A percentile compares a stretch with the other conserved stretches of the same genome.
phyloP scores from a whole-genome alignment of 2,329 filamentous ascomycete genomes.

The Aspergillus persii region DNA sequence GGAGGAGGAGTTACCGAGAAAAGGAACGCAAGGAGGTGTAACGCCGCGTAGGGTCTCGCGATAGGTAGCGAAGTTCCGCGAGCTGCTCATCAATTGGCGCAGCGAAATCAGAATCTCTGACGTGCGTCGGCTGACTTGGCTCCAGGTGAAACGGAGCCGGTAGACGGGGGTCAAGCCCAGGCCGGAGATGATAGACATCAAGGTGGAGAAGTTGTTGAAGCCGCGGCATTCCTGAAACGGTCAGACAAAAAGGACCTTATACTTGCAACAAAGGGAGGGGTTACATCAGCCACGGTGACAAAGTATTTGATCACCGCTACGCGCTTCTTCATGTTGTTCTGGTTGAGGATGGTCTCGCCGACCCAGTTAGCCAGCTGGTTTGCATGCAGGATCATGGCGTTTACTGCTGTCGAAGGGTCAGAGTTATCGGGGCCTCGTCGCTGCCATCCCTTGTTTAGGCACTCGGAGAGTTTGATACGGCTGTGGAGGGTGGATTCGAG shows the following conservation, averaged over 20 bases:
- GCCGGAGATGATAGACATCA: conserved; percentile 93
- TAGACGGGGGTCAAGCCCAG: conserved; percentile 88
- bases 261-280: neutral
- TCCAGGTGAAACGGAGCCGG: conserved; percentile 86
- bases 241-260: neutral
- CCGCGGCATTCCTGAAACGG: conserved; percentile 71
- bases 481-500: conserved; percentile 87
- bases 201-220: conserved; percentile 90
- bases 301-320: conserved; percentile 96
- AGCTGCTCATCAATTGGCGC: conserved; percentile 83
- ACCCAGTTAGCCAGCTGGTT: conserved; percentile 98
- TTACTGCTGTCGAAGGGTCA: conserved; percentile 84
- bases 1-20: conserved; percentile 66
- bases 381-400: conserved; percentile 88
- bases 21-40: conserved; percentile 91
- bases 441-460: conserved; percentile 93
- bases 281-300: conserved; percentile 82
- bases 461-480: conserved; percentile 89
- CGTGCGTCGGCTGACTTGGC: conserved; percentile 79
- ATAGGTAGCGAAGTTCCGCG: conserved; percentile 70
- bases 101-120: conserved; percentile 70
- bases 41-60: conserved; percentile 76
- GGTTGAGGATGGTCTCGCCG: conserved; percentile 89
- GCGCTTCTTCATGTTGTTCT: conserved; percentile 85
- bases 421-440: conserved; percentile 69